phyloP scores from a whole-genome alignment of 2,329 filamentous ascomycete species.

The Magnaporthales sp. region DNA sequence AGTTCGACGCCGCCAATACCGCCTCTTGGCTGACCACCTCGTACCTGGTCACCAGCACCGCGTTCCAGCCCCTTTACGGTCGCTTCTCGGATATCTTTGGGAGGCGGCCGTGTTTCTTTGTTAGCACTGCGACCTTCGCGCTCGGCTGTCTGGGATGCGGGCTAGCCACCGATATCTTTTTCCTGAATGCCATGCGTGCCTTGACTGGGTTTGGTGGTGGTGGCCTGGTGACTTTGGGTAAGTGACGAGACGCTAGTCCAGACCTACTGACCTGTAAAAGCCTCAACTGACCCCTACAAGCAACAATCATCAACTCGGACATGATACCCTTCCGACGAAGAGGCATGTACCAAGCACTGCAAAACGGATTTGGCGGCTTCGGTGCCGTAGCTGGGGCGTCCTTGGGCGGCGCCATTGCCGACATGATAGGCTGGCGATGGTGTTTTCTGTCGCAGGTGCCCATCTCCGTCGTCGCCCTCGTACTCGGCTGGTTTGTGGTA shows the following conservation, averaged over 20 bases:
- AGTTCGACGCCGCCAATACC: slow-evolving; percentile 62
- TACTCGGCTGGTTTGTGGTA: slow-evolving; percentile 44
- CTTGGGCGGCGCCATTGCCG: slow-evolving; percentile 55
- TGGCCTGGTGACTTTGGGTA: slow-evolving; percentile 62
- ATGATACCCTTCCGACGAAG: slow-evolving; percentile 48
- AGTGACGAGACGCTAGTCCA: slow-evolving; percentile 9
- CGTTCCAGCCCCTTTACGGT: slow-evolving; percentile 64
- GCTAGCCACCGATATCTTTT: slow-evolving; percentile 45
- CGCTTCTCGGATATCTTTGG: slow-evolving; percentile 64
- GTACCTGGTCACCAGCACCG: slow-evolving; percentile 62
- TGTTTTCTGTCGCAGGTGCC: slow-evolving; percentile 57
- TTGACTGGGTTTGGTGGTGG: slow-evolving; percentile 63
- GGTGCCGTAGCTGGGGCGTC: slow-evolving; percentile 55
- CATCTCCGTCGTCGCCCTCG: slow-evolving; percentile 43
- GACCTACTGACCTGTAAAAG: slow-evolving; percentile 8
- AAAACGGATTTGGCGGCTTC: slow-evolving; percentile 54
- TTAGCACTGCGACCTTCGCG: slow-evolving; percentile 53
- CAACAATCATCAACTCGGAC: slow-evolving; percentile 53
- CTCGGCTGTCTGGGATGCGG: slow-evolving; percentile 58
- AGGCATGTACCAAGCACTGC: slow-evolving; percentile 52
- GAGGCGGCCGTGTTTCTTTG: slow-evolving; percentile 52
- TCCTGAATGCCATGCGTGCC: slow-evolving; percentile 56
- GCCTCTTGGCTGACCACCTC: slow-evolving; percentile 69
- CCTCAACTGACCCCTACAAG: slow-evolving; percentile 18
- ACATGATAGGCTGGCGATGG: slow-evolving; percentile 59